Base-by-base conservation (phyloP, 768 basidiomycete species). In the Lentinula sp. region DNA sequence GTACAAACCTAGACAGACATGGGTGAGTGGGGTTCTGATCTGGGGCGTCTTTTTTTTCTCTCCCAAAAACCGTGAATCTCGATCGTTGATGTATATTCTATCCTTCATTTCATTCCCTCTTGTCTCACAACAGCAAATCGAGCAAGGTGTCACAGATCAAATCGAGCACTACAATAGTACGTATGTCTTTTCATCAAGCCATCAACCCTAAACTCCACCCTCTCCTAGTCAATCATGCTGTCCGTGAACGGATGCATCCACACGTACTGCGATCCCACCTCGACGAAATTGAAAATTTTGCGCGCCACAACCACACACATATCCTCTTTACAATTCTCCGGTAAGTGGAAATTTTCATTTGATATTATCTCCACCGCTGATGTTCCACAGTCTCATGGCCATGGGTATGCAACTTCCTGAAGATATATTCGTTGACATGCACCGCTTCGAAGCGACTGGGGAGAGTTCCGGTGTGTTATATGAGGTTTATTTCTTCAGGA, bases 141-240 rank as follows among this genome's bases (percentile, higher is more conserved):
- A 82, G 43, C 78, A 78, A 10, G 87, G 86, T 5, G 81, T 88
- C 28, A 77, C 70, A 16, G 87, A 89, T 66, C 84, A 87, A 64
- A 65, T 87, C 16, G 86, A 88, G 65, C 75, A 81, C 55, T 88
- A 88, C 65, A 85, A 83, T 63, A 76, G 87, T 88, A 61, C 60
- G 80, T 64, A 4, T 13, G 40, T 28, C 34, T 60, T 8, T 21
- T 13, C 40, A 6, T 43, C 15, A 11, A n/a, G 2, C 37, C 1
- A 40, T 11, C 15, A 40, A 4, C 9, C 10, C 53, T 60, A 39
- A 39, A 39, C n/a, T 32, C 56, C 21, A 3, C 40, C 7, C 35
- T 7, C 28, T 15, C 8, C 1, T 49, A 86, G 85, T 85, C 59
- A 78, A 85, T 62, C 75, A 78, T 37, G 76, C 82, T 52, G 70